Base-by-base conservation (phyloP, 306 rosid genomes). In the Prunus salicina region DNA sequence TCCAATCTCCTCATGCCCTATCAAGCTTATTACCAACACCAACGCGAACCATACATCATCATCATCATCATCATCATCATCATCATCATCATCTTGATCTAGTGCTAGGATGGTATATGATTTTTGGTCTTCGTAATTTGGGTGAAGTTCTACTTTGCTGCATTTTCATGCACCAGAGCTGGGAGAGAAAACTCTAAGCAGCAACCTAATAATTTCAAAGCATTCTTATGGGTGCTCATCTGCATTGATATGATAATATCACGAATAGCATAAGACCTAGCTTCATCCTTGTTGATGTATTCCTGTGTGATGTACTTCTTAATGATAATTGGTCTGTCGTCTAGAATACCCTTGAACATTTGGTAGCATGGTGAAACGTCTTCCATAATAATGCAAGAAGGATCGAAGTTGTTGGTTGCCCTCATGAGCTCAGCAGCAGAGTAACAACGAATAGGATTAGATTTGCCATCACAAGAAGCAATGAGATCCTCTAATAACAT, bases 1-100 rank as follows among this genome's bases (percentile, higher is more conserved):
- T 80, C 96, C 94, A 28, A 68, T 89, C 25, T 79, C 91, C 2
- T 77, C 91, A 0, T 85, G 89, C 77, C 89, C 87, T 69, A 82
- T 83, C 53, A 79, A 81, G 64, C 72, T 61, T 4, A 70, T 82
- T 19, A 47, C 22, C 30, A 27, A n/a, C 49, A 56, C 47, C 7
- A 22, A 60, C 45, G 14, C 19, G 24, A 55, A 14, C 46, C 9
- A 46, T 64, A 11, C 62, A 56, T 56, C 62, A 11, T 55, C 60
- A 0, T 55, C 27, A 38, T 12, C 72, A 49, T 64, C 80, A 45
- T 45, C 82, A 20, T 56, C 62, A 11, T 55, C 60, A 0, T 55
- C 24, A 1, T 28, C 27, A 38, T 12, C 72, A 49, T 64, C 80
- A 45, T 32, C 9, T 6, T 38, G 9, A 38, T 38, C 43, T 38